Conservation (phyloP, 2,329 filamentous ascomycete genomes). For the Curvularia hawaiiensis region DNA sequence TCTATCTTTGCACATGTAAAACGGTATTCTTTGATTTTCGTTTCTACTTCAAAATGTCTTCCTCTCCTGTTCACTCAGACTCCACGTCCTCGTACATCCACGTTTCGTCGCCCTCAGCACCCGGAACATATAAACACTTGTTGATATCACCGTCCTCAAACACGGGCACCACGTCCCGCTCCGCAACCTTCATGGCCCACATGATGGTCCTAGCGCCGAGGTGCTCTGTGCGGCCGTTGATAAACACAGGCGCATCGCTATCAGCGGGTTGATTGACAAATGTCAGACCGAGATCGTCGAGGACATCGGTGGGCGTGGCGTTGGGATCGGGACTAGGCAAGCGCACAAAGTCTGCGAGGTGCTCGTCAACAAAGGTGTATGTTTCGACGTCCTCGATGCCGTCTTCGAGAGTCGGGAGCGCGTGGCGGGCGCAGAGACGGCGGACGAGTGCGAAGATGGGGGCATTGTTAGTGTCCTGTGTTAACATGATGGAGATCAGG, state of each 20-base stretch:
- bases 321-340: conserved; percentile 5
- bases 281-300: conserved; percentile 23
- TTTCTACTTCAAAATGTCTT: neutral
- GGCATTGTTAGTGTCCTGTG: conserved; percentile 1
- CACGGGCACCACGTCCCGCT: conserved; percentile 20
- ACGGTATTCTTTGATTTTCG: neutral
- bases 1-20: too few species aligned
- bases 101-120: conserved; percentile 2
- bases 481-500: conserved; percentile 24
- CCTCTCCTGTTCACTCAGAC: neutral
- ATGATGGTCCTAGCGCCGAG: conserved; percentile 27
- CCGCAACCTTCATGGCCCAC: conserved; percentile 34
- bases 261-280: conserved; percentile 16
- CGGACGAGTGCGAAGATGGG: conserved; percentile 12
- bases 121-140: conserved; percentile 20
- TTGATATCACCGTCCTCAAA: conserved; percentile 5
- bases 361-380: conserved; percentile 29
- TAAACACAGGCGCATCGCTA: conserved; percentile 5
- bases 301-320: conserved; percentile 10
- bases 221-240: conserved; percentile 21
- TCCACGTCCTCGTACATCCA: conserved; percentile 23
- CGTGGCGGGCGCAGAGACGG: conserved; percentile 17
- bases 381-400: conserved; percentile 33
- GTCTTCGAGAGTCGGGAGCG: conserved; percentile 28
- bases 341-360: conserved; percentile 27